phyloP scores from a whole-genome alignment of 2,329 filamentous ascomycete genomes.

The Xylaria sp. region DNA sequence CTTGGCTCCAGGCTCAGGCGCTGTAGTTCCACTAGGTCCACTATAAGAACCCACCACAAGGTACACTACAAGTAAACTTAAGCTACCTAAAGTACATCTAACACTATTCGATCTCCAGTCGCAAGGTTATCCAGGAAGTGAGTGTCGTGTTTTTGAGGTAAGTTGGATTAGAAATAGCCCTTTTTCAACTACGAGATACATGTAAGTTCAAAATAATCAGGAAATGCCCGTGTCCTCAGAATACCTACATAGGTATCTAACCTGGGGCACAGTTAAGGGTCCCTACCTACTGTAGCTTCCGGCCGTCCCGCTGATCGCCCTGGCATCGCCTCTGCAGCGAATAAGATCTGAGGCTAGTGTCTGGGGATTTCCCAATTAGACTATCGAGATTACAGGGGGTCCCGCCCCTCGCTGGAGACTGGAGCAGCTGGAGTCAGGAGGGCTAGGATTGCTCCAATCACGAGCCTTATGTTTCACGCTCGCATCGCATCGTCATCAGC shows the following conservation, averaged over 20 bases:
- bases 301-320: conserved; percentile 21
- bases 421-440: neutral
- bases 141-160: no score
- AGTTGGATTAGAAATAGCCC: no score
- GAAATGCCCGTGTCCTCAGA: no score
- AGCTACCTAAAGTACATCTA: no score
- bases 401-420: neutral
- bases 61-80: neutral
- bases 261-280: no score
- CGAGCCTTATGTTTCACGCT: conserved; percentile 32
- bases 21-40: neutral
- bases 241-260: no score
- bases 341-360: conserved; percentile 20
- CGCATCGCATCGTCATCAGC: conserved; percentile 30
- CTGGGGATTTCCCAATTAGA: conserved; percentile 15
- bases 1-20: neutral
- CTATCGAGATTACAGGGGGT: conserved; percentile 25
- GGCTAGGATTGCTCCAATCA: conserved; percentile 18
- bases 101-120: no score
- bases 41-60: neutral
- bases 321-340: conserved; percentile 27
- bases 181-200: no score
- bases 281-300: neutral
- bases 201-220: no score
- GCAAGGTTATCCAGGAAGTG: no score